Base-by-base conservation (phyloP, 2,329 filamentous ascomycete genomes). In the Fusarium kyushuense region DNA sequence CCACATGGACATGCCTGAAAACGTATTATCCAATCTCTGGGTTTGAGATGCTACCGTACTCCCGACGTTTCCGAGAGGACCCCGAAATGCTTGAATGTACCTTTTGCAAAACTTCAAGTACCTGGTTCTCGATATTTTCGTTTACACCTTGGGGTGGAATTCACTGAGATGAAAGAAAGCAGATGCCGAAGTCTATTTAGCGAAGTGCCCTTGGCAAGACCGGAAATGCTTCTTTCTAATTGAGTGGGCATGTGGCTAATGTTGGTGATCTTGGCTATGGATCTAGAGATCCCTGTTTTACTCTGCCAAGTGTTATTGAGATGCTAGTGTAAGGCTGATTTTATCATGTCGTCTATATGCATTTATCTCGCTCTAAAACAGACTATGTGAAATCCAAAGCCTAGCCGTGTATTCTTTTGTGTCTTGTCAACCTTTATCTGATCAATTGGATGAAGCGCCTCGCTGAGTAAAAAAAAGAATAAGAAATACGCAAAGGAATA, bases 1-100 rank as follows among this genome's bases (percentile, higher is more conserved):
- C 61, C 60, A 60, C 47, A 65, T 54, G 54, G 30, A n/a, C 19
- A 35, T 53, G 9, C 19, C 41, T 62, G 21, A 23, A 51, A 41
- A 61, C 29, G 52, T 25, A 32, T 32, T 49, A 42, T 32, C 65
- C 61, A 65, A 65, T 67, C 30, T 27, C 36, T 45, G 27, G 25
- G 36, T 25, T 38, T 12, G 19, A 10, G 23, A 27, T n/a, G 10
- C 6, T 21, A 51, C n/a, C 27, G 35, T 38, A 46, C 27, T 14
- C 59, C 66, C 66, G 66, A 47, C n/a, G 62, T 66, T 67, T 69
- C 66, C 66, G 66, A 53, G 43, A 46, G 35, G 33, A 43, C 47
- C 47, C 38, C 35, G 36, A 29, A 29, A 46, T 36, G 27, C 17
- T 51, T n/a, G 46, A n/a, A 69, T 58, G 65, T 69, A 69, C 29